Conservation (phyloP, 306 rosid species). For the Senna siamea region DNA sequence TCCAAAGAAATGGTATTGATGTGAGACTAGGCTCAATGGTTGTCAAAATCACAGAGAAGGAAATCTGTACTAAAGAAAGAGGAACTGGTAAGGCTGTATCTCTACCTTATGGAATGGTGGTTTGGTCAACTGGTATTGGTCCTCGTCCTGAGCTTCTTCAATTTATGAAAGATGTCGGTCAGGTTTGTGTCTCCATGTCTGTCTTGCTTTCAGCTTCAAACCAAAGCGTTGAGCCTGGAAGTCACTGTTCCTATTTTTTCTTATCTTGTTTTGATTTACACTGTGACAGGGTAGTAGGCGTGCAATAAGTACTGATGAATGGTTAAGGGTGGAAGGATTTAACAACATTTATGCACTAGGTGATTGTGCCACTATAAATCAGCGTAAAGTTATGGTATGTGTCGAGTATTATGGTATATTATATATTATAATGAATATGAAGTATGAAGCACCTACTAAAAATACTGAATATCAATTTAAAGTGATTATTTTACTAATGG, state of each 20-base stretch:
- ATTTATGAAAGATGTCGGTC: constrained; percentile 87
- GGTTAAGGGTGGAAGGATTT: constrained; percentile 93
- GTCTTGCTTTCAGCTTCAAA: no score
- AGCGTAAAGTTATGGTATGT: constrained; percentile 87
- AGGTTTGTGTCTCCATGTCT: constrained; percentile 56
- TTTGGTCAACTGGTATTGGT: constrained; percentile 96
- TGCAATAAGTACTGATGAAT: constrained; percentile 89
- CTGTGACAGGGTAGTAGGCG: constrained; percentile 71
- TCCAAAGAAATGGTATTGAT: constrained; percentile 80
- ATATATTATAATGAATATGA: no score
- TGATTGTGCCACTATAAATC: constrained; percentile 93
- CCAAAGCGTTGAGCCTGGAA: no score
- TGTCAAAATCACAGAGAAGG: constrained; percentile 71
- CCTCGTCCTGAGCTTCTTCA: constrained; percentile 73
- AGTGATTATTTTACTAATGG: no score
- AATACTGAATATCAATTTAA: no score
- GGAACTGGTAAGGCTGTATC: constrained; percentile 47
- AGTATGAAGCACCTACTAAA: no score
- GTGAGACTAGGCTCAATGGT: constrained; percentile 94
- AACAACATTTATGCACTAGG: constrained; percentile 85
- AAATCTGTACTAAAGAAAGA: constrained; percentile 77
- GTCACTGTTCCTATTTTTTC: no score
- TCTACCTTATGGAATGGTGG: constrained; percentile 90
- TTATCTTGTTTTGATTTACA: constrained; percentile 3
- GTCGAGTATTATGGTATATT: no score